Conservation (phyloP, 352 stramenopile species). For the Hyaloperonospora brassicae region DNA sequence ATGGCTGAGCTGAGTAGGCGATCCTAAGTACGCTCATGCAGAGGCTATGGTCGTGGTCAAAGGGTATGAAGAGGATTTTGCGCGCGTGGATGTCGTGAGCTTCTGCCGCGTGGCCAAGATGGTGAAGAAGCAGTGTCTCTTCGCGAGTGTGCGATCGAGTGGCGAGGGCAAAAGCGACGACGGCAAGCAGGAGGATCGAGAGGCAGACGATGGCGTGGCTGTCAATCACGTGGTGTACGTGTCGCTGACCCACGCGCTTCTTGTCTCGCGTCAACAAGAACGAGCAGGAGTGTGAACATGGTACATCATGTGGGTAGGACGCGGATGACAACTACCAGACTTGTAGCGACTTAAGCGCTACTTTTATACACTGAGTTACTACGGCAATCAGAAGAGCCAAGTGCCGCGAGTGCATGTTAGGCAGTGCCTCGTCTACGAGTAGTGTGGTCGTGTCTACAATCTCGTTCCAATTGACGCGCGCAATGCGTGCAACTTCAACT, state of each 20-base stretch:
- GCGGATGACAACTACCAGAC: background rate
- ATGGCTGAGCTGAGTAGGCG: conserved; percentile 12
- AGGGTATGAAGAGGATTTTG: conserved; percentile 33
- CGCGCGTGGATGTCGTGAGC: conserved; percentile 44
- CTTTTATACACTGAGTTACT: conserved; percentile 65
- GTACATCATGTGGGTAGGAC: background rate
- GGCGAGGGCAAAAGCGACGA: background rate
- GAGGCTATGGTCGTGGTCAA: conserved; percentile 49
- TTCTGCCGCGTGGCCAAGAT: conserved; percentile 65
- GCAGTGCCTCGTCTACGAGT: conserved; percentile 54
- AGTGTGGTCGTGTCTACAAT: too few relatives aligned
- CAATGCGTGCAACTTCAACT: conserved; percentile 1
- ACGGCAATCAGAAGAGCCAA: conserved; percentile 77
- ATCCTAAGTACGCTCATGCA: conserved; percentile 39
- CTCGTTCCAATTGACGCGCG: background rate
- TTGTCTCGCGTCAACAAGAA: conserved; percentile 35
- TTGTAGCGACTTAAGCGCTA: conserved; percentile 34
- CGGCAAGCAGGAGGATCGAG: conserved; percentile 2
- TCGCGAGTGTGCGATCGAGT: conserved; percentile 31
- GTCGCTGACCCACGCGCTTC: conserved; percentile 48
- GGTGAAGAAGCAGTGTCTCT: conserved; percentile 60
- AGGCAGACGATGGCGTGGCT: background rate
- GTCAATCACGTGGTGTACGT: conserved; percentile 39
- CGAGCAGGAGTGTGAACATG: conserved; percentile 7
- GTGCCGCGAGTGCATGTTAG: conserved; percentile 50